Conservation (phyloP, 208 protist species). For the Trypanosoma congolense region DNA sequence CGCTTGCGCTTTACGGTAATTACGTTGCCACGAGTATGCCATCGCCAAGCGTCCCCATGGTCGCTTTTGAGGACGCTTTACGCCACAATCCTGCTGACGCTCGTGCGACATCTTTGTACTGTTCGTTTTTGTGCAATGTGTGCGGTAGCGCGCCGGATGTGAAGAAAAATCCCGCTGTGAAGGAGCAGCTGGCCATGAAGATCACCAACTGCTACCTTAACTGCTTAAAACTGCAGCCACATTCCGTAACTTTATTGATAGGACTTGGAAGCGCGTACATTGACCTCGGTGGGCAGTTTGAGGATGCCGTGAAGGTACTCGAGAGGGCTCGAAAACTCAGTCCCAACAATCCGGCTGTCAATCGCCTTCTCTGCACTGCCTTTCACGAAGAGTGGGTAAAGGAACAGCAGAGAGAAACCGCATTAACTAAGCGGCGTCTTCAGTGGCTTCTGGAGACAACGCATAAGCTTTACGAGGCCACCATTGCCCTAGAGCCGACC, state of each 20-base stretch:
- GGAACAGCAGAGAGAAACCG: conserved; percentile 32
- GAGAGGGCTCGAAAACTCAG: conserved; percentile 48
- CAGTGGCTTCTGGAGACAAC: conserved; percentile 35
- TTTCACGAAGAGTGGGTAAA: conserved; percentile 59
- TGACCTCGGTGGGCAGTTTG: conserved; percentile 45
- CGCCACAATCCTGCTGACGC: conserved; percentile 33
- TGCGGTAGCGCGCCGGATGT: conserved; percentile 41
- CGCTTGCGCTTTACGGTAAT: conserved; percentile 54
- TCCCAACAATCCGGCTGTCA: conserved; percentile 48
- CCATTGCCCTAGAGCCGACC: conserved; percentile 29
- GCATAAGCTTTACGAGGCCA: conserved; percentile 38
- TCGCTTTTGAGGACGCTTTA: conserved; percentile 55
- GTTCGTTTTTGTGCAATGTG: conserved; percentile 59
- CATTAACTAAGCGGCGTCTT: conserved; percentile 22
- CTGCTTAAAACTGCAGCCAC: conserved; percentile 36
- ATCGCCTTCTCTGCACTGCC: conserved; percentile 40
- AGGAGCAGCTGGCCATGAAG: conserved; percentile 36
- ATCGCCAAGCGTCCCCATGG: conserved; percentile 46
- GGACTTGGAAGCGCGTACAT: conserved; percentile 66
- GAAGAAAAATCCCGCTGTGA: conserved; percentile 29
- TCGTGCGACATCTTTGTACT: conserved; percentile 33
- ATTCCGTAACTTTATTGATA: conserved; percentile 32
- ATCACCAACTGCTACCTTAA: conserved; percentile 47
- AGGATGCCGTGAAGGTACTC: conserved; percentile 57
- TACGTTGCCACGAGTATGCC: conserved; percentile 58